Conservation (phyloP, 331 rosid species). For the Erythrophleum ivorense region DNA sequence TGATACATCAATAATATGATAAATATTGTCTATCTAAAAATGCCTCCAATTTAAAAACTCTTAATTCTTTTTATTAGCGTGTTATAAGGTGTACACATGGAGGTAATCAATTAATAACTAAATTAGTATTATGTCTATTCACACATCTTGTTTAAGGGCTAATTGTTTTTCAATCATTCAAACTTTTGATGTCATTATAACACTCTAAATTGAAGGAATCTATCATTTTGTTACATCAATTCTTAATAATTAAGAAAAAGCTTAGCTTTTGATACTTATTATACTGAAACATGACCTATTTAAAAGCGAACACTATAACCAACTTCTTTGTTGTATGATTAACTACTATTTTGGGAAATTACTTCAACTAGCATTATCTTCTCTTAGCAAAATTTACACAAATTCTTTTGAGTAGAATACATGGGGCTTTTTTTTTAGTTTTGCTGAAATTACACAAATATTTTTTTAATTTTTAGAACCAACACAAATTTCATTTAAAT, state of each 20-base stretch:
- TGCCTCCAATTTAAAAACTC: not conserved
- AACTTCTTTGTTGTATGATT: not conserved
- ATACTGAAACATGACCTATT: not conserved
- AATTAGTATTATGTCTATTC: not conserved
- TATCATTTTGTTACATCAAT: conserved; percentile 28
- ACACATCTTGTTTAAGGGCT: not conserved
- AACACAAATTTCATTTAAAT: no score
- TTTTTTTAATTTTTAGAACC: no score
- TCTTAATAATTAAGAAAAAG: conserved; percentile 22
- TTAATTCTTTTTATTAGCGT: not conserved
- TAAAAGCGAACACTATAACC: not conserved
- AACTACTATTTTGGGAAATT: not conserved
- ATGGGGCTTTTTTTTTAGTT: no score
- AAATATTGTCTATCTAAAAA: no score
- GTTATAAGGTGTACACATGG: not conserved
- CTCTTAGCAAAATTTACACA: not conserved
- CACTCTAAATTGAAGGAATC: conserved; percentile 26
- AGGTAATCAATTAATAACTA: not conserved
- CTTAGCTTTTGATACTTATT: conserved; percentile 12
- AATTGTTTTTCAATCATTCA: not conserved
- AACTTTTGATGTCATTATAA: conserved; percentile 37
- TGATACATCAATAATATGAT: no score
- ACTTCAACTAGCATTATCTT: not conserved
- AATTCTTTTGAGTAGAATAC: no score
- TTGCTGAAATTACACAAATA: not conserved